phyloP scores from a whole-genome alignment of 1,284 basidiomycete species.

The Leccinum cinnamomeum region DNA sequence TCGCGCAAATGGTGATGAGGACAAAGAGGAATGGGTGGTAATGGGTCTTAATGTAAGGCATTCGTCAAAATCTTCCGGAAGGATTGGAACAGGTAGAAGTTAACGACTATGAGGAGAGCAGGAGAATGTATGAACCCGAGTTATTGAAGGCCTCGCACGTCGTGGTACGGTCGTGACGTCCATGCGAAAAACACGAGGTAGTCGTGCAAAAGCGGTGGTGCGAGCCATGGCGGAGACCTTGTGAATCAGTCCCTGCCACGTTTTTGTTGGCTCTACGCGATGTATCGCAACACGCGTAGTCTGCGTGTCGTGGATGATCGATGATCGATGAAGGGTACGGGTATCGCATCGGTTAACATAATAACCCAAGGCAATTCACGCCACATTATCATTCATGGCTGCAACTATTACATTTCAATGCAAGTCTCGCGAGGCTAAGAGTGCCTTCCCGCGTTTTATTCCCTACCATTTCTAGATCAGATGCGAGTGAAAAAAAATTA shows the following conservation, averaged over 20 bases:
- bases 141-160: conserved; percentile 27
- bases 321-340: conserved; percentile 1
- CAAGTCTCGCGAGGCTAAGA: conserved; percentile 74
- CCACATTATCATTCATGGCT: conserved; percentile 20
- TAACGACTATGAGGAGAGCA: conserved; percentile 15
- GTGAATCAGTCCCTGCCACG: conserved; percentile 15
- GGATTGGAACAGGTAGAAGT: conserved; percentile 12
- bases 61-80: conserved; percentile 21
- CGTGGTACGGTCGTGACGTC: conserved; percentile 27
- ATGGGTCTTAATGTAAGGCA: conserved; percentile 48
- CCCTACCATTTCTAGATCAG: conserved; percentile 47
- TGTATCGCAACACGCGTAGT: conserved; percentile 18
- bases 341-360: conserved; percentile 9
- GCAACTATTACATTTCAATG: conserved; percentile 43
- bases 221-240: conserved; percentile 6
- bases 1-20: conserved; percentile 62
- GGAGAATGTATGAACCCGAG: conserved; percentile 8
- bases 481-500: background rate
- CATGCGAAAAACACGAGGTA: conserved; percentile 38
- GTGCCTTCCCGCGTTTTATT: conserved; percentile 91
- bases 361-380: conserved; percentile 15
- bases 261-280: conserved; percentile 9
- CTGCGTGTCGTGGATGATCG: conserved; percentile 13
- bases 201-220: conserved; percentile 11
- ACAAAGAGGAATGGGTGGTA: conserved; percentile 72